Evolutionary conservation across 2,329 filamentous ascomycete genomes (phyloP).

Genomic region (Blastomyces silverae): DNA sequence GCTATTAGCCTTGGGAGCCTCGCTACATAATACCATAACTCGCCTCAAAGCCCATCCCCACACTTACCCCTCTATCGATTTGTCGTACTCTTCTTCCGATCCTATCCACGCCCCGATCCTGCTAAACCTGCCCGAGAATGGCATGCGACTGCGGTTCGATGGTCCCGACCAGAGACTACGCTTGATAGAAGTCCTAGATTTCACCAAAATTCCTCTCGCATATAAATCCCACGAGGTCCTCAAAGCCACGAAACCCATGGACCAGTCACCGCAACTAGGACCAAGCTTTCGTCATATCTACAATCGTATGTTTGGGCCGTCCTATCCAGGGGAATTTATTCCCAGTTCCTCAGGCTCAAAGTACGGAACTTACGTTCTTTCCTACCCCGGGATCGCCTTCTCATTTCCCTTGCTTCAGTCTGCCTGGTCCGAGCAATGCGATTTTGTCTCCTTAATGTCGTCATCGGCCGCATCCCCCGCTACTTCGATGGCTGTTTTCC

Average conservation of each 20-base stretch:
- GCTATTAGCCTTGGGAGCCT: constrained; percentile 70
- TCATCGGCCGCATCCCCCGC: constrained; percentile 70
- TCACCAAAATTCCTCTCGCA: constrained; percentile 72
- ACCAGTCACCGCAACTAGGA: constrained; percentile 41
- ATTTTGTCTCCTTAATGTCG: constrained; percentile 80
- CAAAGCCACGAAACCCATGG: constrained; percentile 44
- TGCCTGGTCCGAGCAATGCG: constrained; percentile 64
- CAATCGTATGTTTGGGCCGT: constrained; percentile 84
- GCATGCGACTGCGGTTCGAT: constrained; percentile 84
- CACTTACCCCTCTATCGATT: constrained; percentile 72
- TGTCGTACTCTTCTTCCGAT: constrained; percentile 67
- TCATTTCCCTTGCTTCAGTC: constrained; percentile 72
- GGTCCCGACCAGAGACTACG: constrained; percentile 86
- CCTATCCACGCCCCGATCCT: constrained; percentile 71
- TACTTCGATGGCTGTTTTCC: constrained; percentile 83
- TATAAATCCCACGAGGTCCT: constrained; percentile 78
- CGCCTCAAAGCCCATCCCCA: constrained; percentile 82
- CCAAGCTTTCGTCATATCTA: constrained; percentile 87
- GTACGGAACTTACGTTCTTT: constrained; percentile 76
- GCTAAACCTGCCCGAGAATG: constrained; percentile 73
- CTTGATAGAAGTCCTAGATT: constrained; percentile 84
- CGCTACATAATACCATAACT: constrained; percentile 81
- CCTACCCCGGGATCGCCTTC: constrained; percentile 90
- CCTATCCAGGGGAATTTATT: constrained; percentile 89
- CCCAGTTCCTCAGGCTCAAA: constrained; percentile 51